Percentiles rank a stretch among this genome's conserved stretches.
phyloP scores from a whole-genome alignment of 345 rosid genomes.

The Melastoma malabathricum region DNA sequence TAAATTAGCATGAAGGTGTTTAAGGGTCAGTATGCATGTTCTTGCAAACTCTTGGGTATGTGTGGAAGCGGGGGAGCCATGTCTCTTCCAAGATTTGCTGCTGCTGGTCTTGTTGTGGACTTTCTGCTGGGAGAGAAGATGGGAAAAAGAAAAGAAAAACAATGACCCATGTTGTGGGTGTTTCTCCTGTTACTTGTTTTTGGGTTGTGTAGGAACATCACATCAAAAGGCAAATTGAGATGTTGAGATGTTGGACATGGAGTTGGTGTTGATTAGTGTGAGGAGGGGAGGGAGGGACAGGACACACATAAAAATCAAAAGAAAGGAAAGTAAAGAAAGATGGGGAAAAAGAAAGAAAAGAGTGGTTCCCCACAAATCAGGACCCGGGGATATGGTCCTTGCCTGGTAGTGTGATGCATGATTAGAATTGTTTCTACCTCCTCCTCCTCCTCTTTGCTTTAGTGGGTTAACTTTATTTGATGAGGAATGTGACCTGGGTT shows the following conservation, averaged over 20 bases:
- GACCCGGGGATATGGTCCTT: constrained; percentile 33
- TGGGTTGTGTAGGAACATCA: background rate
- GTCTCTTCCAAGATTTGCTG: too few species aligned
- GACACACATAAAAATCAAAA: constrained; percentile 22
- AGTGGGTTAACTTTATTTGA: background rate
- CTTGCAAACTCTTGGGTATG: too few species aligned
- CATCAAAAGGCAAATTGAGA: background rate
- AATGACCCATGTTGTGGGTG: background rate
- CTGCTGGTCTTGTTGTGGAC: too few species aligned
- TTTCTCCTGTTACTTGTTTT: background rate
- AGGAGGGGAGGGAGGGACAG: constrained; percentile 2
- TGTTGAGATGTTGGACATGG: constrained; percentile 8
- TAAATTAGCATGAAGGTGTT: too few species aligned
- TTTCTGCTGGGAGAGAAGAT: too few species aligned
- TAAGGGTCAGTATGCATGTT: too few species aligned
- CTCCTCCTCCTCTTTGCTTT: too few species aligned
- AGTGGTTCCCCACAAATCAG: constrained; percentile 34
- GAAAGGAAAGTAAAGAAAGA: too few species aligned
- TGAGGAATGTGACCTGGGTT: background rate
- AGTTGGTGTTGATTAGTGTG: constrained; percentile 8
- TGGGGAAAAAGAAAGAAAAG: too few species aligned
- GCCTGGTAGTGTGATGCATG: constrained; percentile 21
- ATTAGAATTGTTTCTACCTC: constrained; percentile 2
- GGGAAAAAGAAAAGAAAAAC: too few species aligned
- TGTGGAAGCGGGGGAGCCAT: too few species aligned